Percentiles rank a stretch among this genome's conserved stretches.
Evolutionary conservation across 192 early-diverging fungal genomes (phyloP).

Genomic region (Cetraspora pellucida): DNA sequence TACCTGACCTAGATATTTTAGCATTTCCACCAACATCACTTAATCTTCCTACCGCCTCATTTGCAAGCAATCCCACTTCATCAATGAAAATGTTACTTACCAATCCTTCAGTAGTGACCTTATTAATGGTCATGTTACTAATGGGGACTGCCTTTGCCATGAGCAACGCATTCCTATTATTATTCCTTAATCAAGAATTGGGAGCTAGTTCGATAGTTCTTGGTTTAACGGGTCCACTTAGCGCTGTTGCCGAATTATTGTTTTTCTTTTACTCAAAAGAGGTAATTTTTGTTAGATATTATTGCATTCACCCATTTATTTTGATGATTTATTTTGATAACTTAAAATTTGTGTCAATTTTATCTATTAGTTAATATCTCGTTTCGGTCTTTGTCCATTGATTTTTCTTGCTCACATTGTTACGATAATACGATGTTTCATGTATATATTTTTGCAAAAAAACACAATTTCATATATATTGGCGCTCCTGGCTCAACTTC

Average conservation of each 20-base stretch:
- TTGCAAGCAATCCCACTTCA: slow-evolving; percentile 21
- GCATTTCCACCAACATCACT: slow-evolving; percentile 35
- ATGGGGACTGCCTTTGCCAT: slow-evolving; percentile 51
- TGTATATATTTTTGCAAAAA: slow-evolving; percentile 44
- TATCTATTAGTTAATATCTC: slow-evolving; percentile 43
- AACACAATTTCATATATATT: slow-evolving; percentile 36
- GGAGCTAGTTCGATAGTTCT: slow-evolving; percentile 45
- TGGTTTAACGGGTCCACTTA: slow-evolving; percentile 49
- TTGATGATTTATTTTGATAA: neutral
- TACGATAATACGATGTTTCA: slow-evolving; percentile 47
- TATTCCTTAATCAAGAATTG: slow-evolving; percentile 48
- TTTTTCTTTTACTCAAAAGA: slow-evolving; percentile 53
- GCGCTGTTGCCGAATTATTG: slow-evolving; percentile 42
- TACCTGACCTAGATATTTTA: slow-evolving; percentile 35
- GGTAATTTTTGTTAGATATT: slow-evolving; percentile 37
- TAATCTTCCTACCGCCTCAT: slow-evolving; percentile 36
- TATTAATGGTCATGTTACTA: slow-evolving; percentile 50
- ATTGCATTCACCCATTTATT: neutral
- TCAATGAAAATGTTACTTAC: slow-evolving; percentile 31
- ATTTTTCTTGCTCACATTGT: slow-evolving; percentile 50
- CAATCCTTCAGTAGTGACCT: slow-evolving; percentile 39
- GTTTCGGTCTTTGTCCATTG: slow-evolving; percentile 45
- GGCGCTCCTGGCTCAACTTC: slow-evolving; percentile 44
- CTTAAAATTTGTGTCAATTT: neutral
- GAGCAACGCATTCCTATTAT: slow-evolving; percentile 46